These are phyloP conservation scores for Chalaropsis thielavioides DNA, from an alignment of 2,329 filamentous ascomycete genomes.

Conservation along the genomic window DNA sequence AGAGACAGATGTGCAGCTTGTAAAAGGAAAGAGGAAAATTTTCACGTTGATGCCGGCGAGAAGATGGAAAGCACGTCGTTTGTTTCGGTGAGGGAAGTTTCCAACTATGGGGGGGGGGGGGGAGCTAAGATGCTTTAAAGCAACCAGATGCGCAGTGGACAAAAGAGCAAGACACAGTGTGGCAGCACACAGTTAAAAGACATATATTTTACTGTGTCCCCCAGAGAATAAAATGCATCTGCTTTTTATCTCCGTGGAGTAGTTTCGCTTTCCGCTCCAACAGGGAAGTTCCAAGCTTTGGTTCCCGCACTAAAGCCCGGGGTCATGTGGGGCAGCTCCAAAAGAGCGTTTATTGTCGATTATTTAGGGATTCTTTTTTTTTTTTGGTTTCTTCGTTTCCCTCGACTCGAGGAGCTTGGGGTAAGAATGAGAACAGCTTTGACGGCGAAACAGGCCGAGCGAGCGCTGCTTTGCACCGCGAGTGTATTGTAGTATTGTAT, in stretches of 20 bases:
- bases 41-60: neutral
- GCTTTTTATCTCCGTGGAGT: neutral
- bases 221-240: neutral
- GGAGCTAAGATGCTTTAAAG: neutral
- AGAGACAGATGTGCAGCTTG: neutral
- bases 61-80: neutral
- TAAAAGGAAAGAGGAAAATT: neutral
- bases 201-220: neutral
- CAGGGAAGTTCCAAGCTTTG: constrained; percentile 11
- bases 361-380: neutral
- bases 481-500: neutral
- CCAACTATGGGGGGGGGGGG: neutral
- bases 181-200: neutral
- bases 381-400: neutral
- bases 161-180: neutral
- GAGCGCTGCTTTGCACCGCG: neutral
- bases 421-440: neutral
- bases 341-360: neutral
- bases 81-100: neutral
- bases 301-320: neutral
- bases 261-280: constrained; percentile 2
- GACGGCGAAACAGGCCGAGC: neutral
- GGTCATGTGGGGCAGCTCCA: constrained; percentile 6
- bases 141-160: neutral
- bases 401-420: neutral